phyloP scores from a whole-genome alignment of 768 basidiomycete species.

The Tylopilus sp. region DNA sequence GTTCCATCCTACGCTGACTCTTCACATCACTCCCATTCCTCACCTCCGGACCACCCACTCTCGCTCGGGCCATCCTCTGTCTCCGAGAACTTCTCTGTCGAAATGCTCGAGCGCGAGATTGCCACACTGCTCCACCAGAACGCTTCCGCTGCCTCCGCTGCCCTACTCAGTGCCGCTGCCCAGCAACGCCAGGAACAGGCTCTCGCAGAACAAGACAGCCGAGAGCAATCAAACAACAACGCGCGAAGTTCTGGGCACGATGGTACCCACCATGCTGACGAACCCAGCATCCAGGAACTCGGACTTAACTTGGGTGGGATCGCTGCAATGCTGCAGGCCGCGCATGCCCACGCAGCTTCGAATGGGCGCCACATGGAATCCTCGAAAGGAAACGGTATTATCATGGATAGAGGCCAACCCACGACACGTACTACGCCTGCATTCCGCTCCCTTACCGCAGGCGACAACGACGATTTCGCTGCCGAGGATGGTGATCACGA shows the following conservation, averaged over 20 bases:
- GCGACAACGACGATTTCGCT: constrained; percentile 26
- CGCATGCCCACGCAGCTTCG: constrained; percentile 57
- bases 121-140: constrained; percentile 72
- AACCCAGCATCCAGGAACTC: constrained; percentile 34
- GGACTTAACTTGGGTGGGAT: constrained; percentile 59
- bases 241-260: constrained; percentile 12
- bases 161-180: constrained; percentile 60
- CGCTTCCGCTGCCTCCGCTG: constrained; percentile 64
- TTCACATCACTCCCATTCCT: constrained; percentile 14
- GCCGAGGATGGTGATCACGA: constrained; percentile 39
- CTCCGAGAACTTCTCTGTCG: constrained; percentile 57
- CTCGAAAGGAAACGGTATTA: constrained; percentile 45
- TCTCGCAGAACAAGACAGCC: constrained; percentile 35
- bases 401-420: constrained; percentile 43
- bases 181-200: constrained; percentile 58
- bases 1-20: constrained; percentile 26
- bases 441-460: constrained; percentile 73
- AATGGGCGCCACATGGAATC: constrained; percentile 46
- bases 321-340: constrained; percentile 79
- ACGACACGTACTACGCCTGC: constrained; percentile 70
- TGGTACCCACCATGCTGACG: constrained; percentile 14
- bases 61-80: constrained; percentile 38
- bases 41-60: constrained; percentile 30
- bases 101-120: constrained; percentile 76
- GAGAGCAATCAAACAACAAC: constrained; percentile 24